Evolutionary conservation across 1,284 basidiomycete genomes (phyloP).

Genomic region (Calocybe gambosa): DNA sequence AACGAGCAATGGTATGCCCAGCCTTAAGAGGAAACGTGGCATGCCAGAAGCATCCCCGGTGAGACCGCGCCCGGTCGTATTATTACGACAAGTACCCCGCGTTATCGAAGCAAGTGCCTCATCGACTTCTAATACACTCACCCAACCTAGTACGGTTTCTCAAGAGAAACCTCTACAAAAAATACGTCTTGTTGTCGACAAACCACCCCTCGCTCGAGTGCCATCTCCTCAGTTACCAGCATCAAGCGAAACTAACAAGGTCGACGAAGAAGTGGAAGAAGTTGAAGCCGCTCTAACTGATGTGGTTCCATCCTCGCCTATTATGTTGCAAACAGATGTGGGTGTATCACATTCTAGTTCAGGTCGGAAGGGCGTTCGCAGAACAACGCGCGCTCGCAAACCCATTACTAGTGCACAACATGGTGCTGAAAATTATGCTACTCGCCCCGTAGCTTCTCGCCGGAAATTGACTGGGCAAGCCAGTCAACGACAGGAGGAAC

Average conservation of each 20-base stretch:
- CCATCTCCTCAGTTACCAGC: not conserved
- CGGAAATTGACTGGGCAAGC: slow-evolving; percentile 30
- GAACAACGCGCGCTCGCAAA: slow-evolving; percentile 50
- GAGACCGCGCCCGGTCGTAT: slow-evolving; percentile 23
- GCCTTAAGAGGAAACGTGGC: slow-evolving; percentile 34
- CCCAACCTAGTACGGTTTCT: not conserved
- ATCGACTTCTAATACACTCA: slow-evolving; percentile 6
- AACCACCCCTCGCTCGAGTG: not conserved
- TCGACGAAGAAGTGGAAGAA: slow-evolving; percentile 1
- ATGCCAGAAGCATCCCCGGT: slow-evolving; percentile 20
- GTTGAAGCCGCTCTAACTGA: slow-evolving; percentile 1
- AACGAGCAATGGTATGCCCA: slow-evolving; percentile 11
- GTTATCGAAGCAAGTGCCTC: slow-evolving; percentile 11
- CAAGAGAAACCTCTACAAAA: slow-evolving; percentile 11
- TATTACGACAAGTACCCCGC: slow-evolving; percentile 25
- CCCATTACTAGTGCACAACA: slow-evolving; percentile 22
- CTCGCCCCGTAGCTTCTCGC: slow-evolving; percentile 31
- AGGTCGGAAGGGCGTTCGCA: slow-evolving; percentile 15
- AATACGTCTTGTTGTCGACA: slow-evolving; percentile 16
- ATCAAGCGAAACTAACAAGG: not conserved
- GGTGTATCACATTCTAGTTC: not conserved
- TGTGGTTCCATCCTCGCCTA: slow-evolving; percentile 4
- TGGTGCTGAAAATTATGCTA: slow-evolving; percentile 29
- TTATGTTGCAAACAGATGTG: slow-evolving; percentile 2
- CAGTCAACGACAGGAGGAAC: slow-evolving; percentile 31